Percentiles rank a stretch among this genome's conserved stretches.
These are phyloP conservation scores for Colletotrichum endophyticum DNA, from an alignment of 2,329 filamentous ascomycete species.

Conservation along the genomic window DNA sequence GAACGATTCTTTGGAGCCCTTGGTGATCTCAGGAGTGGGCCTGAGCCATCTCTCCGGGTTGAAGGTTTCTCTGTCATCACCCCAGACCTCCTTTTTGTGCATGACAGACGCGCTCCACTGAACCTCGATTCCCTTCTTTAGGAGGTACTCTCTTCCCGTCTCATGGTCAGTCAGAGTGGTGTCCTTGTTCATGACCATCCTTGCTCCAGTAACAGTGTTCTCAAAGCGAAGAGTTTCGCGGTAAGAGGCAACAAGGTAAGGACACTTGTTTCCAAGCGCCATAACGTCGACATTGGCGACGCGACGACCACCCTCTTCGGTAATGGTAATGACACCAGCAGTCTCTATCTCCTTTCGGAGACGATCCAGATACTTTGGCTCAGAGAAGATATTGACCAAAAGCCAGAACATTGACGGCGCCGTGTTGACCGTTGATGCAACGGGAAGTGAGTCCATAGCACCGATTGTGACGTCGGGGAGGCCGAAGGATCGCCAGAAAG, in stretches of 20 bases:
- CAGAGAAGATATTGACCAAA: constrained; percentile 32
- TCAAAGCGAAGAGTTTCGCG: constrained; percentile 47
- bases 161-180: constrained; percentile 33
- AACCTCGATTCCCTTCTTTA: constrained; percentile 30
- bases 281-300: constrained; percentile 34
- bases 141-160: constrained; percentile 26
- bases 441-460: constrained; percentile 33
- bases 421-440: constrained; percentile 37
- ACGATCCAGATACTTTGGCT: constrained; percentile 25
- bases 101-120: constrained; percentile 29
- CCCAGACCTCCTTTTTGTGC: constrained; percentile 30
- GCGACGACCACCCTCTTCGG: constrained; percentile 5
- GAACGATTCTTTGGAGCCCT: constrained; percentile 28
- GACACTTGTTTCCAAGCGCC: constrained; percentile 40
- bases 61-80: constrained; percentile 26
- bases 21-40: not conserved
- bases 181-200: constrained; percentile 43
- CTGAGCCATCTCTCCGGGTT: constrained; percentile 28
- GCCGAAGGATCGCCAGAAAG: constrained; percentile 31
- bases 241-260: constrained; percentile 45
- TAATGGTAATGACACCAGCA: constrained; percentile 7
- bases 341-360: constrained; percentile 35
- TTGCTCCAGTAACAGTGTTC: constrained; percentile 39
- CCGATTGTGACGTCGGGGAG: constrained; percentile 29
- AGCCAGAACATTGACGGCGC: constrained; percentile 42